Base-by-base conservation (phyloP, 306 rosid genomes). In the Quercus mongolica region DNA sequence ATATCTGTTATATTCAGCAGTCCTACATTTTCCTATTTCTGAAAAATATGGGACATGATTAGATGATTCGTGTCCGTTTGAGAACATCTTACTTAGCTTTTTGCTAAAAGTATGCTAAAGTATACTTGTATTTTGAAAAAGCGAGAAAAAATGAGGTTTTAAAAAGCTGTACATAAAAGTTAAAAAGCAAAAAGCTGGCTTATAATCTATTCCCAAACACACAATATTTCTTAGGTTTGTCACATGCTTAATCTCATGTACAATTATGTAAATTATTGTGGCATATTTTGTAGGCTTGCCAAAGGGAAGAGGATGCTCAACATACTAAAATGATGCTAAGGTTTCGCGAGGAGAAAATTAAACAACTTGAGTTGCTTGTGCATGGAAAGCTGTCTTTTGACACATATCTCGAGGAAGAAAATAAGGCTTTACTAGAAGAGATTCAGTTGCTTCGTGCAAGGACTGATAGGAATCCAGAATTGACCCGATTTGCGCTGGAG, bases 381-480 rank as follows among this genome's bases (percentile, higher is more conserved):
- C 92, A 87, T 75, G 97, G 92, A 78, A 79, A 77, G 75, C 74
- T 92, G 81, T 87, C 97, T 7, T 86, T 91, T 71, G 98, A 92
- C 77, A 77, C 85, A 64, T 90, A 84, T 91, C 92, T 95, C 56
- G 56, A 76, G 82, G 90, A 91, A 79, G 96, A 91, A 87, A 92
- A 90, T 68, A 86, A 81, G 88, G 90, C 92, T 75, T 89, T 95
- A 62, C 72, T 46, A 70, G 87, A 84, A 76, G 94, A 92, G 88
- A 87, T 85, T 84, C 85, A 78, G 81, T 68, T 86, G 77, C 94
- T 89, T 81, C 94, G 86, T 83, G 87, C 81, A 25, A 88, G 81
- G 67, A 83, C 74, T 78, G 88, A 87, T 62, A 83, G 75, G 69
- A 87, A 86, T 78, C 84, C 90, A 80, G 97, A 90, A 80, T 77